Base-by-base conservation (phyloP, 78 protist genomes). In the Dictyostelium intermedium region DNA sequence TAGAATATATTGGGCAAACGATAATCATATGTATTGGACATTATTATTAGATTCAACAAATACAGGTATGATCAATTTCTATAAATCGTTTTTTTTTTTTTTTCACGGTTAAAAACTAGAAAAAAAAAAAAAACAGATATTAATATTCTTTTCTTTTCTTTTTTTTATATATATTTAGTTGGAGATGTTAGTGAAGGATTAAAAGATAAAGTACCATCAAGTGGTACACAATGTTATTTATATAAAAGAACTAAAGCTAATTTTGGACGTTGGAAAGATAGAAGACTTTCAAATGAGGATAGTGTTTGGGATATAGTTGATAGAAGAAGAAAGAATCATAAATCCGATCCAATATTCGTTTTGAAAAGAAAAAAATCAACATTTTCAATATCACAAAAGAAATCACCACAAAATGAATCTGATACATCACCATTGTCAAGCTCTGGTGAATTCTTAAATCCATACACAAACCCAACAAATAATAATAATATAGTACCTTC, bases 231-330 rank as follows among this genome's bases (percentile, higher is more conserved):
- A 37, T 45, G 84, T 25, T 78, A 78, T 80, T 41, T 89, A 45
- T 89, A 89, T 66, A 89, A 89, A 43, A 89, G 94, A 80, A 89
- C 94, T 6, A 89, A 89, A 80, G 94, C 86, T 27, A 89, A 89
- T 37, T 89, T 89, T 89, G 91, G 95, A 5, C 41, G 87, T 41
- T 50, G 77, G 56, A 91, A 91, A 82, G 91, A 91, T 73, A 77
- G 91, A 85, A 77, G 95, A 91, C 80, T 91, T 23, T 91, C 95
- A 69, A 91, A 91, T 34, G 95, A 91, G 45, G 95, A 85, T 70
- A 50, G 41, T 20, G 76, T 91, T 4, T 91, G 91, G 95, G 95
- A 91, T 27, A 85, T 85, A 43, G 95, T 91, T 39, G 94, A 89
- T 35, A 47, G 72, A 18, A 83, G 94, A 70, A 50, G 94, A 37